Evolutionary conservation across 2,329 filamentous ascomycete species (phyloP).

Genomic region (Fusarium sublunatum): DNA sequence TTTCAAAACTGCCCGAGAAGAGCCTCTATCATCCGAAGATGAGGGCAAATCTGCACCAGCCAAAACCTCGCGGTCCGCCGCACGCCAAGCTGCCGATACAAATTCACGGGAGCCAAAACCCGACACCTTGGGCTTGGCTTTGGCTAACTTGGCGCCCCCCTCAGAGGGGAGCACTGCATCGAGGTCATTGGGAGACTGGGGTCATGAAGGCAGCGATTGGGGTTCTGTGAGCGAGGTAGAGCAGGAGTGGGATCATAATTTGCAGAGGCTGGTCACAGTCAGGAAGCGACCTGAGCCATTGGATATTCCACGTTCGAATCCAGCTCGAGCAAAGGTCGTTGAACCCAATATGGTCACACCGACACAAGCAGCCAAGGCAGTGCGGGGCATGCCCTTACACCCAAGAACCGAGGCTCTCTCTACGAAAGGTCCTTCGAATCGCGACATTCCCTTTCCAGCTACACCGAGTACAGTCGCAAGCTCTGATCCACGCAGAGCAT

Average conservation of each 20-base stretch:
- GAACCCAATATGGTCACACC: conserved; percentile 62
- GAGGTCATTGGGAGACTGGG: conserved; percentile 61
- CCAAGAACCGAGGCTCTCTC: conserved; percentile 51
- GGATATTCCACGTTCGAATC: conserved; percentile 42
- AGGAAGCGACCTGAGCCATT: conserved; percentile 57
- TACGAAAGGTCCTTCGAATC: conserved; percentile 41
- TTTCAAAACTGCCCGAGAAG: conserved; percentile 77
- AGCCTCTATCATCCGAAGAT: conserved; percentile 71
- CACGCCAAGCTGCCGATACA: conserved; percentile 53
- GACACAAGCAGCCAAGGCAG: conserved; percentile 63
- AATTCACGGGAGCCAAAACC: conserved; percentile 39
- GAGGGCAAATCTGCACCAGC: conserved; percentile 58
- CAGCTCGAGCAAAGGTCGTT: conserved; percentile 54
- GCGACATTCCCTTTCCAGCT: conserved; percentile 43
- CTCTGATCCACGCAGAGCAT: conserved; percentile 62
- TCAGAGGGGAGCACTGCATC: conserved; percentile 56
- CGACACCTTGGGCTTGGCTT: conserved; percentile 56
- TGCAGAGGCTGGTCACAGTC: conserved; percentile 65
- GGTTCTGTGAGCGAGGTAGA: conserved; percentile 60
- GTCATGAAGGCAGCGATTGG: conserved; percentile 69
- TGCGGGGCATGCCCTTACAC: conserved; percentile 60
- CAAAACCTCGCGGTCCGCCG: conserved; percentile 58
- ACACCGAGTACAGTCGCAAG: conserved; percentile 54
- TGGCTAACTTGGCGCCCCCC: conserved; percentile 56
- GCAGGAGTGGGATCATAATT: conserved; percentile 66